Evolutionary conservation across 768 basidiomycete genomes (phyloP), one percentile per base, ranked within the genome.

Genomic region (Daedaleopsis nitida): DNA sequence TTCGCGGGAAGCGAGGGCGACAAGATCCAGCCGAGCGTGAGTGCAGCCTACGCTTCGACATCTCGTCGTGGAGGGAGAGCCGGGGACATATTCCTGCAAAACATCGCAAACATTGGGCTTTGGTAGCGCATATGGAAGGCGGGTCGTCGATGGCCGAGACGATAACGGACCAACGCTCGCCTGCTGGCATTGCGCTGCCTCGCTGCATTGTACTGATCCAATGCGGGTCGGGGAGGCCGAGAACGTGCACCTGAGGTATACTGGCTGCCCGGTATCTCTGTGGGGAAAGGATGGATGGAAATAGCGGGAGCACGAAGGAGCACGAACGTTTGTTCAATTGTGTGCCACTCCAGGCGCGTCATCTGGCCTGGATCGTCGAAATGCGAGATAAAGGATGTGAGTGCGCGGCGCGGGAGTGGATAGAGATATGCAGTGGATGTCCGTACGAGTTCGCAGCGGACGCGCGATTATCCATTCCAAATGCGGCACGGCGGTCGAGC

Each of bases 111-210:
- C 39, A 52, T 43, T 13, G 52, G 35, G 50, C 52, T 47, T 13
- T 27, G 12, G 17, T 5, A 12, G 55, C 62, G 49, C 27, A 53
- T 59, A 35, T 49, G 58, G 62, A 39, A 59, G 49, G 54, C 14
- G 39, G 49, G 56, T 59, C 58, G 62, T 59, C 58, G 62, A 64
- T 64, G 62, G 62, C 58, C 58, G 62, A 43, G 27, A 42, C 52
- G 62, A 64, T 64, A 64, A 59, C 59, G 51, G 52, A 19, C 48
- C 50, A 14, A 52, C 47, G 9, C n/a, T 1, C 19, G 8, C 47
- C 47, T 48, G 19, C 23, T 12, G 47, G 10, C 24, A 10, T 35
- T n/a, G 19, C 9, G 16, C 16, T 23, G 53, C 49, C 60, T 61
- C 60, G 60, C 55, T 57, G 21, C 27, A 9, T 32, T 57, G 51